phyloP scores from a whole-genome alignment of 2,329 filamentous ascomycete species.

The Fusarium pseudocircinatum region DNA sequence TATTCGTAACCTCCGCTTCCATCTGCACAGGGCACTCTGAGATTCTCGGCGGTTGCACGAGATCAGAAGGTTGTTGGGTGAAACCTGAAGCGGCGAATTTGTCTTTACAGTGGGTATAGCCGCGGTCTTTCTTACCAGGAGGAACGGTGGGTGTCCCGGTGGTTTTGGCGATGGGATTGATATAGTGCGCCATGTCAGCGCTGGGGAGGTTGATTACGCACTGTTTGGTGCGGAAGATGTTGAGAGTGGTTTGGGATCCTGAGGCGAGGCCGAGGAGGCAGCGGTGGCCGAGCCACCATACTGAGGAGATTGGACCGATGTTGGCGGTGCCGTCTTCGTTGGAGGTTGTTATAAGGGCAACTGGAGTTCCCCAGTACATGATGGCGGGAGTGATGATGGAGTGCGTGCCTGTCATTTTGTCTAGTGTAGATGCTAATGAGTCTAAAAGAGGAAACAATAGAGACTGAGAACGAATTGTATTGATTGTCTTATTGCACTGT shows the following conservation, averaged over 20 bases:
- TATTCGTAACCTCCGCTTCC: neutral
- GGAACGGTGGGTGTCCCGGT: neutral
- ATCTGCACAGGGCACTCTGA: neutral
- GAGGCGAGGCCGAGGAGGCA: neutral
- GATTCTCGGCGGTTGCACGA: neutral
- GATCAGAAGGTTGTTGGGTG: accelerated
- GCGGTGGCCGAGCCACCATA: neutral
- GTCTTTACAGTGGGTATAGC: neutral
- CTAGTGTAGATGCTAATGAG: accelerated
- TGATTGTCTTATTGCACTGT: accelerated
- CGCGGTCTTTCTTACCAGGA: neutral
- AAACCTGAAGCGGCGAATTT: neutral
- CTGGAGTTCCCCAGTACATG: neutral
- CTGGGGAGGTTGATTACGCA: neutral
- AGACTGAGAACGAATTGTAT: accelerated
- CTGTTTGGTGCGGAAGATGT: neutral
- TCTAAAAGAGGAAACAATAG: accelerated
- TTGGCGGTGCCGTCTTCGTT: neutral
- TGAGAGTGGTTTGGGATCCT: neutral
- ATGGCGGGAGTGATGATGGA: neutral
- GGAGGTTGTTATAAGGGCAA: neutral
- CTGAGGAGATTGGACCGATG: neutral
- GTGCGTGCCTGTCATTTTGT: neutral
- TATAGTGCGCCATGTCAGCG: neutral
- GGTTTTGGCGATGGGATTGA: neutral